Evolutionary conservation across 2,329 filamentous ascomycete species (phyloP), one percentile per base, ranked within the genome.

Genomic region (Exophiala viscosa): DNA sequence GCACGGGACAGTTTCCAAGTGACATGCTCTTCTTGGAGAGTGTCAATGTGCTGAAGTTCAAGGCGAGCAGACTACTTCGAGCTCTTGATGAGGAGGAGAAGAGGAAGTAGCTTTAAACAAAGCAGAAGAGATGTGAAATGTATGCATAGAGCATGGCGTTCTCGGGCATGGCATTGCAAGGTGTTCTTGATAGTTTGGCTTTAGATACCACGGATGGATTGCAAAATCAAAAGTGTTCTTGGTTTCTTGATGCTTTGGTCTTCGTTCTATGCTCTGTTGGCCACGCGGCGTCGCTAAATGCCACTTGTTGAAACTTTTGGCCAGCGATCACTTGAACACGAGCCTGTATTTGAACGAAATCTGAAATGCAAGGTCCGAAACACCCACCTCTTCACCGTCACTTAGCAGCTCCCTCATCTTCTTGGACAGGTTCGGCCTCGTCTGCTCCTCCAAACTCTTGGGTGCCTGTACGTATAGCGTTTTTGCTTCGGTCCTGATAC

Each of bases 1-100:
- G 91, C 76, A 86, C 90, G 0, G 95, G 93, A 5, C 93, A 99
- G 74, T 95, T 90, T 77, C 86, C 93, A 54, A 96, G 90, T 67
- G 92, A 97, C 65, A 85, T 90, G 71, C 78, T 99, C 60, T 97
- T 99, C 76, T 72, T 99, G 51, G 90, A 97, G 73, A 85, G 89
- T 23, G 81, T 99, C 45, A 87, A 86, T 73, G 77, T 90, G 62
- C 74, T 99, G 58, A 96, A 91, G 76, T 77, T 82, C 64, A 97
- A 97, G 77, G 93, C 88, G 62, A 67, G 66, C 46, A 69, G 69
- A 39, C 67, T 76, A 63, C 74, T 76, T 65, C 65, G 70, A 45
- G 69, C 71, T 45, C 60, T 77, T 62, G 68, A 66, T 41, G 71
- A 73, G 62, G 64, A 76, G 38, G 62, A 63, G 53, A 67, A 70